These are phyloP conservation scores for Emydomyces testavorans DNA, from an alignment of 2,329 filamentous ascomycete genomes.

Conservation along the genomic window DNA sequence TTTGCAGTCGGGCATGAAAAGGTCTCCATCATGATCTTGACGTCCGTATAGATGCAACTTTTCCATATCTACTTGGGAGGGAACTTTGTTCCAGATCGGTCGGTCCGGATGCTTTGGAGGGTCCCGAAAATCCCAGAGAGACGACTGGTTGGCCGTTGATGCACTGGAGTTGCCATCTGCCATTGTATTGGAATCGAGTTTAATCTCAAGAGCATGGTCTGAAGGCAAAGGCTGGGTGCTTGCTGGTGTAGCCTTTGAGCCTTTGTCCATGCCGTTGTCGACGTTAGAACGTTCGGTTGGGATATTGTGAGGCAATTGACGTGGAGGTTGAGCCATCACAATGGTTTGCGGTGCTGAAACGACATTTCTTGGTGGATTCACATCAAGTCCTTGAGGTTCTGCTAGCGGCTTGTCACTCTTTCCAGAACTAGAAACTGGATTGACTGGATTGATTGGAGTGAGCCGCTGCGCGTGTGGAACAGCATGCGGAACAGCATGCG, in stretches of 20 bases:
- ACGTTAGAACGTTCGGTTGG: not conserved
- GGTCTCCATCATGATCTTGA: conserved; percentile 3
- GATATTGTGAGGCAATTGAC: not conserved
- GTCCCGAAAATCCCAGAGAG: not conserved
- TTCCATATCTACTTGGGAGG: too few relatives aligned
- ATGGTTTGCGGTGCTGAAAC: not conserved
- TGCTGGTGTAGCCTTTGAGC: not conserved
- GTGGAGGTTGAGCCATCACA: not conserved
- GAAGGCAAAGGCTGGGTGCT: not conserved
- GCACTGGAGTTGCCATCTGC: not conserved
- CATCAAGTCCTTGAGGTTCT: not conserved
- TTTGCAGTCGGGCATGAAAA: not conserved
- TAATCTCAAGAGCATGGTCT: not conserved
- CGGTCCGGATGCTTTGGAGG: too few relatives aligned
- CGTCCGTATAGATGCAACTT: not conserved
- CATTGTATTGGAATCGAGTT: not conserved
- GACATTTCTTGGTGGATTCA: not conserved
- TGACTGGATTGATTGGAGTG: not conserved
- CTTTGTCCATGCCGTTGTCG: not conserved
- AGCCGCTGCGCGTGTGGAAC: not conserved
- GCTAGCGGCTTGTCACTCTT: not conserved
- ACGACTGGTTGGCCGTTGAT: not conserved
- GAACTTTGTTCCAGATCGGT: too few relatives aligned
- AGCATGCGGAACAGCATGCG: not conserved
- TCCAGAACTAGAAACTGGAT: too few relatives aligned